phyloP scores from a whole-genome alignment of 148 eudicot genomes.

The Silene conica region DNA sequence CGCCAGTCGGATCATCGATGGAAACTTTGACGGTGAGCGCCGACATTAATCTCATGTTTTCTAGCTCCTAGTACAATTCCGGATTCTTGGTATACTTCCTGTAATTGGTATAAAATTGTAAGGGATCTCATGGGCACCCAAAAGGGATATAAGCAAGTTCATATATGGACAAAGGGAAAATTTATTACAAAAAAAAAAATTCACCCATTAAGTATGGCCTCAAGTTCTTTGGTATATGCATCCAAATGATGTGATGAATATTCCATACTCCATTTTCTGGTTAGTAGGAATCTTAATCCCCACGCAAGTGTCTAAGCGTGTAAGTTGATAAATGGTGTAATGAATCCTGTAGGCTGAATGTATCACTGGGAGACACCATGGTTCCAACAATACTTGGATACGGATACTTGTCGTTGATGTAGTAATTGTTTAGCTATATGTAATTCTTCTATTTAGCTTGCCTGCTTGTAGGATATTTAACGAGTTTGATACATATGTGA shows the following conservation, averaged over 20 bases:
- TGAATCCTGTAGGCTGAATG: not conserved
- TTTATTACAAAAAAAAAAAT: not conserved
- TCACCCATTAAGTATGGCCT: not conserved
- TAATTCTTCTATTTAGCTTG: not conserved
- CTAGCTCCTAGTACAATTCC: not conserved
- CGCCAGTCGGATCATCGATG: constrained; percentile 72
- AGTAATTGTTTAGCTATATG: not conserved
- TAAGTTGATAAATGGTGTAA: not conserved
- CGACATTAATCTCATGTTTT: constrained; percentile 6
- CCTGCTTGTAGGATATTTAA: not conserved
- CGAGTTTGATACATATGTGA: not conserved
- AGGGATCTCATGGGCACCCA: not conserved
- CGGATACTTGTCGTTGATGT: not conserved
- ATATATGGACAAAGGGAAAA: not conserved
- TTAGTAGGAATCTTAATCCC: not conserved
- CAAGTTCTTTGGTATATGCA: not conserved
- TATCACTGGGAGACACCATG: not conserved
- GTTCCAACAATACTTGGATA: not conserved
- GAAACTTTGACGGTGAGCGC: constrained; percentile 74
- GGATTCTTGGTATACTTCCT: not conserved
- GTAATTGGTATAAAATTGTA: not conserved
- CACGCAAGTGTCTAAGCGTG: not conserved
- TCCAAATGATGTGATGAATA: not conserved
- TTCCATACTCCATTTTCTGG: not conserved
- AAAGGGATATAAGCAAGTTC: not conserved